A percentile compares a stretch with the other conserved stretches of the same genome.
Conservation (phyloP, 139 green algal species). For the Micromonas commoda region DNA sequence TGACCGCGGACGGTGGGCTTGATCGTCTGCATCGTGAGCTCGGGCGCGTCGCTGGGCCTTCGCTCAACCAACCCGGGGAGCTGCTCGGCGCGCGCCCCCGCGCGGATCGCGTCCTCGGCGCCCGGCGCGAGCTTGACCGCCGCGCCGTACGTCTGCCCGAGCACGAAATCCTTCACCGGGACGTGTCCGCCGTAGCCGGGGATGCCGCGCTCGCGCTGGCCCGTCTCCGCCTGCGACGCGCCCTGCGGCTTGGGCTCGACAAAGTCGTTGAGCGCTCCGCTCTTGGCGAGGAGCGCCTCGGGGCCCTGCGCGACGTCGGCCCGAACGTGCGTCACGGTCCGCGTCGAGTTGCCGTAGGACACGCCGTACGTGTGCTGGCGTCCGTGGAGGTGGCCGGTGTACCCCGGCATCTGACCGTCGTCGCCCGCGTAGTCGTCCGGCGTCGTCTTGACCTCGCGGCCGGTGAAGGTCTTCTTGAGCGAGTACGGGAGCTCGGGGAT, state of each 20-base stretch:
- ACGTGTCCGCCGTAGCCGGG: background rate
- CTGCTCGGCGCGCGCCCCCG: background rate
- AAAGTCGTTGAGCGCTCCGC: background rate
- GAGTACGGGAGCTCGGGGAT: background rate
- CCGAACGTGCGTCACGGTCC: background rate
- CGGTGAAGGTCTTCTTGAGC: background rate
- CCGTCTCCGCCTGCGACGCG: background rate
- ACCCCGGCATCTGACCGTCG: conserved; percentile 7
- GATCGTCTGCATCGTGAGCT: too few relatives aligned
- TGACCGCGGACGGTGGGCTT: too few relatives aligned
- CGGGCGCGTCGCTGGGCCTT: too few relatives aligned
- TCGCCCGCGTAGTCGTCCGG: background rate
- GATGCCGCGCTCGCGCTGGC: background rate
- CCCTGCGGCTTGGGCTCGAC: background rate
- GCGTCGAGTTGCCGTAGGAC: conserved; percentile 15
- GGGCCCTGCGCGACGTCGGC: too few relatives aligned
- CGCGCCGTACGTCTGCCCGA: background rate
- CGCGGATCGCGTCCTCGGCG: background rate
- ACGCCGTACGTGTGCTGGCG: conserved; percentile 18
- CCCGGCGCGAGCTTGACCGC: background rate
- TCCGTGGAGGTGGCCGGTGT: conserved; percentile 23
- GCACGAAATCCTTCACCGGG: background rate
- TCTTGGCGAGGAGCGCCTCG: too few relatives aligned
- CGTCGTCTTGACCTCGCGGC: background rate
- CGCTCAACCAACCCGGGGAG: background rate